Base-by-base conservation (phyloP, 352 stramenopile genomes). In the Phytophthora fragariaefolia region DNA sequence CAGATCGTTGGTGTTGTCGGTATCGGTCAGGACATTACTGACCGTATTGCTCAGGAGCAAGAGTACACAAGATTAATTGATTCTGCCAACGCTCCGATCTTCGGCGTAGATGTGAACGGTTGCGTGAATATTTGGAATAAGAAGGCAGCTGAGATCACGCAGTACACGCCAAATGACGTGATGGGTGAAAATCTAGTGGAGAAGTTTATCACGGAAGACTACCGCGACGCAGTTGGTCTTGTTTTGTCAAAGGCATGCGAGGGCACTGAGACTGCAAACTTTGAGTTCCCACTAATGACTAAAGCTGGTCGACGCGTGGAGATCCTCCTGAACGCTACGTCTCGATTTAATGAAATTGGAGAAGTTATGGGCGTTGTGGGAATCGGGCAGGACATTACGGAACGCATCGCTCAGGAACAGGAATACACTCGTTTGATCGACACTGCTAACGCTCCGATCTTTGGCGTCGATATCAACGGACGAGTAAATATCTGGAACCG, bases 11-110 rank as follows among this genome's bases (percentile, higher is more conserved):
- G n/a, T n/a, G n/a, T n/a, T 12, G 72, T 83, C 2, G 77, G 80
- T 12, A 89, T 89, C 20, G 80, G 80, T 6, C 80, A 89, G 43
- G 79, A 88, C 54, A n/a, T n/a, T n/a, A n/a, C n/a, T n/a, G n/a
- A n/a, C n/a, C n/a, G n/a, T n/a, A n/a, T n/a, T n/a, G n/a, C 87
- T 84, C 76, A 86, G 34, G 77, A 94, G 17, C 83, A 90, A 30
- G 88, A 90, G 58, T 83, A 87, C 47, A 76, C 58, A 22, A 55
- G 79, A 23, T 59, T 91, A n/a, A 85, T 91, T 42, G 83, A 91
- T 50, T 84, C 74, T 23, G 80, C 83, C 0, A 89, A 91, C 54
- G 73, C 79, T 40, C 77, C 82, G 3, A 90, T 89, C 24, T 87
- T 91, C 64, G 83, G 80, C 36, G 71, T 89, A 12, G 80, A 91